Evolutionary conservation across 1,284 basidiomycete genomes (phyloP).

Genomic region (Pyrrhoderma lamaoense): DNA sequence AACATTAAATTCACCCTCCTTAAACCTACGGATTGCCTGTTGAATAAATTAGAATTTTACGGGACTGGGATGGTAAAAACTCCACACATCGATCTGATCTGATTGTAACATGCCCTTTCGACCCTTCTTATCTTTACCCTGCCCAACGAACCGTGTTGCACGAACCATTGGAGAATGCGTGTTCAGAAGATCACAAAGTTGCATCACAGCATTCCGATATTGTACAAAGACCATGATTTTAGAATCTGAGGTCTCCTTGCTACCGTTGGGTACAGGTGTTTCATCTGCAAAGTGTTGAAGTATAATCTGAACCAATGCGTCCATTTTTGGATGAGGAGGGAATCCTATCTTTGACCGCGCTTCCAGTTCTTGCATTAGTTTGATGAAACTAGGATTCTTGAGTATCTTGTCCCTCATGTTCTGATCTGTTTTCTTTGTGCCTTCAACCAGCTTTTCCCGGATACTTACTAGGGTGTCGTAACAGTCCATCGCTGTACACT

Average conservation of each 20-base stretch:
- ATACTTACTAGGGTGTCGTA: constrained; percentile 51
- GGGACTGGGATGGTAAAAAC: background rate
- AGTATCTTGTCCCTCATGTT: constrained; percentile 34
- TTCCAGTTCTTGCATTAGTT: constrained; percentile 59
- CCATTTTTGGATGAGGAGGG: constrained; percentile 88
- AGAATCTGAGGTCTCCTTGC: constrained; percentile 33
- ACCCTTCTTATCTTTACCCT: constrained; percentile 79
- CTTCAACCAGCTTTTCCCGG: constrained; percentile 20
- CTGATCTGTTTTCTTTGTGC: constrained; percentile 28
- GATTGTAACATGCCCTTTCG: constrained; percentile 87
- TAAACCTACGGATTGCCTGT: constrained; percentile 82
- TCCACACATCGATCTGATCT: constrained; percentile 77
- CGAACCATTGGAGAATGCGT: constrained; percentile 67
- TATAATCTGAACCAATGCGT: constrained; percentile 68
- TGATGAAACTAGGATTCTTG: constrained; percentile 53
- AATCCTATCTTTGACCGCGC: constrained; percentile 46
- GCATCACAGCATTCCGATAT: constrained; percentile 83
- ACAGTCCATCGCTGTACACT: constrained; percentile 78
- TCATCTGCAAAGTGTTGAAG: constrained; percentile 73
- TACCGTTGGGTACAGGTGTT: constrained; percentile 33
- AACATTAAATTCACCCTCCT: constrained; percentile 82
- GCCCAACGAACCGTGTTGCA: constrained; percentile 85
- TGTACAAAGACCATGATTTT: constrained; percentile 96
- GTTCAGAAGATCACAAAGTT: constrained; percentile 78
- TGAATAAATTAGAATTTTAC: constrained; percentile 16